Evolutionary conservation across 2,329 filamentous ascomycete genomes (phyloP).

Genomic region (Elsinoe fawcettii): DNA sequence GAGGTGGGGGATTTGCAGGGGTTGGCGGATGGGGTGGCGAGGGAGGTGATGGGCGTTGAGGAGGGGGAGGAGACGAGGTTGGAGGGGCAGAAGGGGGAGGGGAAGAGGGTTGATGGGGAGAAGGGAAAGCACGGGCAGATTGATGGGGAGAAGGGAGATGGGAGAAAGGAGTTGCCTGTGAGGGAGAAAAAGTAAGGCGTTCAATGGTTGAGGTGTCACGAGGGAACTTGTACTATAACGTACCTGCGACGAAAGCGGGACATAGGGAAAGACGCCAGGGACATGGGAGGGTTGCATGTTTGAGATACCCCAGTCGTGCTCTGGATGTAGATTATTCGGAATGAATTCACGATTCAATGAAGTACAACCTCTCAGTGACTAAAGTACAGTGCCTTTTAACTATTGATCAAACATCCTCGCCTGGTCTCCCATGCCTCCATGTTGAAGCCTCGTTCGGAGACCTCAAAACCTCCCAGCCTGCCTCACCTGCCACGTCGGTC

Average conservation of each 20-base stretch:
- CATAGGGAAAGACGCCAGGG: neutral
- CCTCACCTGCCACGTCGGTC: too few relatives aligned
- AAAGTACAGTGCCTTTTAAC: too few relatives aligned
- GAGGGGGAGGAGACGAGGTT: neutral
- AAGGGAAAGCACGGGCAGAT: neutral
- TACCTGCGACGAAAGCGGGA: neutral
- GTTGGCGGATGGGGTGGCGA: constrained; percentile 40
- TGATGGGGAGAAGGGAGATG: neutral
- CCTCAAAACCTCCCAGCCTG: too few relatives aligned
- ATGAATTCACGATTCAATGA: neutral
- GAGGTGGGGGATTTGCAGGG: constrained; percentile 38
- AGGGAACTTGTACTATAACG: neutral
- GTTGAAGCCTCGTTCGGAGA: too few relatives aligned
- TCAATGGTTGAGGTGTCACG: neutral
- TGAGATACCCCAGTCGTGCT: constrained; percentile 8
- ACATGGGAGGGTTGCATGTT: neutral
- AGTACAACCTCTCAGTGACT: too few relatives aligned
- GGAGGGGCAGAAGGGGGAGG: neutral
- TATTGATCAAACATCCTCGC: too few relatives aligned
- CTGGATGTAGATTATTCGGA: constrained; percentile 7
- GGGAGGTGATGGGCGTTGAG: constrained; percentile 24
- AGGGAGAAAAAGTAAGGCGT: neutral
- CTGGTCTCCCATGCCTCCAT: too few relatives aligned
- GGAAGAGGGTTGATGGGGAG: neutral
- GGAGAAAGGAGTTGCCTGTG: neutral